These are phyloP conservation scores for Auricularia heimuer DNA, from an alignment of 768 basidiomycete genomes.

Conservation along the genomic window DNA sequence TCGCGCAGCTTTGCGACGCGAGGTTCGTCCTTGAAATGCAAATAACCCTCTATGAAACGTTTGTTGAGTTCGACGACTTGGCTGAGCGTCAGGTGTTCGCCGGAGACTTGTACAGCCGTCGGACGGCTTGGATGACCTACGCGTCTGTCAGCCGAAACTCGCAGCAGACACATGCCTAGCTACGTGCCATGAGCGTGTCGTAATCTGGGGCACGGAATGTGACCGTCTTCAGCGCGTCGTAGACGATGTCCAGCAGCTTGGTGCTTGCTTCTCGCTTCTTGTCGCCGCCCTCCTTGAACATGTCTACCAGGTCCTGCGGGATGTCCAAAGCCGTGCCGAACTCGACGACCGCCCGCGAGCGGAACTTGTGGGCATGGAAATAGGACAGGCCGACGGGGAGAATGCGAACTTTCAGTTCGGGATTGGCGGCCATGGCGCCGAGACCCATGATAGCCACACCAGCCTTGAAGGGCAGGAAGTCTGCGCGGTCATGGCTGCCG, in stretches of 20 bases:
- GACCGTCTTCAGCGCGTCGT: constrained; percentile 89
- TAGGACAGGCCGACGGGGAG: constrained; percentile 57
- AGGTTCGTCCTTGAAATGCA: constrained; percentile 86
- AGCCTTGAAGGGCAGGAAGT: constrained; percentile 92
- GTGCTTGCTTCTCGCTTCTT: constrained; percentile 86
- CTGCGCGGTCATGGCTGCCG: constrained; percentile 95
- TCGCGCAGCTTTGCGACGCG: constrained; percentile 69
- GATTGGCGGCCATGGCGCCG: constrained; percentile 91
- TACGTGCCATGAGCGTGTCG: constrained; percentile 90
- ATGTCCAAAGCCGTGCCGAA: constrained; percentile 89
- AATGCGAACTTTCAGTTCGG: constrained; percentile 78
- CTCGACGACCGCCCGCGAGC: constrained; percentile 94
- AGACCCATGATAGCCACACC: constrained; percentile 97
- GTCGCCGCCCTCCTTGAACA: constrained; percentile 83
- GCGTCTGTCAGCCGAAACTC: neutral
- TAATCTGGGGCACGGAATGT: constrained; percentile 94
- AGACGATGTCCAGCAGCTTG: constrained; percentile 82
- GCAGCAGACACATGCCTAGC: neutral
- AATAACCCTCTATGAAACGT: constrained; percentile 87
- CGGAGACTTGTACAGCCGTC: constrained; percentile 87
- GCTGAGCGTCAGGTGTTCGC: constrained; percentile 85
- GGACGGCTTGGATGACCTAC: constrained; percentile 90
- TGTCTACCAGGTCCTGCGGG: constrained; percentile 77
- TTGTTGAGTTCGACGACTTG: constrained; percentile 94
- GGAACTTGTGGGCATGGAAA: constrained; percentile 78